phyloP scores from a whole-genome alignment of 306 rosid genomes.

The Pterocarpus macrocarpus region DNA sequence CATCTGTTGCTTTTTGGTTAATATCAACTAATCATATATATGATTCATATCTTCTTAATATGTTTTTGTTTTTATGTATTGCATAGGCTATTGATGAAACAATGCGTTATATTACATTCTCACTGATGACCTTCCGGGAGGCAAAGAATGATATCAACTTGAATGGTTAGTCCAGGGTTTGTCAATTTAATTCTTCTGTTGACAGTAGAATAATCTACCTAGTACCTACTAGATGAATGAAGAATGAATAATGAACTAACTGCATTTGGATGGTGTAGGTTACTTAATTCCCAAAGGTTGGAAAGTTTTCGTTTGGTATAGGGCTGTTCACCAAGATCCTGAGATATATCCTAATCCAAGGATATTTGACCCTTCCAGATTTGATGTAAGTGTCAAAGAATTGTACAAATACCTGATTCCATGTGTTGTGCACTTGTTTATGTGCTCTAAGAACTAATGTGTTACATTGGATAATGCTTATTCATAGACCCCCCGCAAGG shows the following conservation, averaged over 20 bases:
- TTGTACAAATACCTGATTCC: not conserved
- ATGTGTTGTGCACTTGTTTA: not conserved
- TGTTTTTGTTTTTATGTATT: not conserved
- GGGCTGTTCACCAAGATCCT: constrained; percentile 68
- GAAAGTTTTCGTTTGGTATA: constrained; percentile 72
- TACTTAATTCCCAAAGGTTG: constrained; percentile 73
- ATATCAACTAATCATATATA: no score
- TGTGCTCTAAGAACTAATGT: not conserved
- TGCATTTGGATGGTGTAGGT: constrained; percentile 50
- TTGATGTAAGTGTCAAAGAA: constrained; percentile 57
- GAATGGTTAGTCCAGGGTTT: constrained; percentile 50
- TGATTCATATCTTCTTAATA: no score
- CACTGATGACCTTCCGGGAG: constrained; percentile 68
- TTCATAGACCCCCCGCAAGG: constrained; percentile 52
- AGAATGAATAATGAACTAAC: not conserved
- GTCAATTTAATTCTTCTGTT: not conserved
- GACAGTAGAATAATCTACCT: not conserved
- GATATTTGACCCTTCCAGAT: constrained; percentile 71
- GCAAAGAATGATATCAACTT: constrained; percentile 71
- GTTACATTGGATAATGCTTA: not conserved
- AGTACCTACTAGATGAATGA: not conserved
- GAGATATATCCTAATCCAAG: constrained; percentile 64
- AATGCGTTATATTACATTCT: constrained; percentile 65
- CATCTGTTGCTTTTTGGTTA: no score
- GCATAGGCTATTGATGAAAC: constrained; percentile 68